phyloP scores from a whole-genome alignment of 352 stramenopile genomes.

The Pythium biforme region DNA sequence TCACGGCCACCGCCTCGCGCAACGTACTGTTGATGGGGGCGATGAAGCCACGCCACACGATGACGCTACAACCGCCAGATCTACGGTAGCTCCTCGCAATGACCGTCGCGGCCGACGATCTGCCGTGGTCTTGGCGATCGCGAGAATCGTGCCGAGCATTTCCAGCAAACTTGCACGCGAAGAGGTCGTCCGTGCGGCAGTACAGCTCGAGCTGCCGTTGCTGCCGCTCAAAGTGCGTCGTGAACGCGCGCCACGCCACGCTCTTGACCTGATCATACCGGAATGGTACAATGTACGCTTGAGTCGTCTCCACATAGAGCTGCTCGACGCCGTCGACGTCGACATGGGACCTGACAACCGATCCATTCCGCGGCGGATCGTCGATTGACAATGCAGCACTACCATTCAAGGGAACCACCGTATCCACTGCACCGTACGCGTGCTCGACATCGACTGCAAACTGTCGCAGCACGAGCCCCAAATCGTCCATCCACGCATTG shows the following conservation, averaged over 20 bases:
- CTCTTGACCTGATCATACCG: background rate
- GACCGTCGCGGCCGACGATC: background rate
- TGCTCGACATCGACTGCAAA: conserved; percentile 13
- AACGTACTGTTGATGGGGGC: background rate
- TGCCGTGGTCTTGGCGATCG: background rate
- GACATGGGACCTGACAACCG: conserved; percentile 12
- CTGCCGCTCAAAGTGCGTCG: conserved; percentile 13
- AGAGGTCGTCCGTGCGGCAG: conserved; percentile 12
- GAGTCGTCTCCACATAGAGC: conserved; percentile 19
- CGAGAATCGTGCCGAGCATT: background rate
- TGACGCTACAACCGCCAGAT: background rate
- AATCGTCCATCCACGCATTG: conserved; percentile 9
- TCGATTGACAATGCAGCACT: background rate
- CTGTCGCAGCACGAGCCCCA: conserved; percentile 8
- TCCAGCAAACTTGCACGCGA: conserved; percentile 5
- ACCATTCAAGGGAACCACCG: background rate
- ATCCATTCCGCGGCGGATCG: background rate
- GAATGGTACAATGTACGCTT: conserved; percentile 11
- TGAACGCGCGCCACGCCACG: conserved; percentile 8
- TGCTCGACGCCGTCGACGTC: conserved; percentile 13
- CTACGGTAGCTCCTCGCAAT: background rate
- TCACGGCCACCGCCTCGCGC: conserved; percentile 4
- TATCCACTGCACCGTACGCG: background rate
- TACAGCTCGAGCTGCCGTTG: conserved; percentile 12
- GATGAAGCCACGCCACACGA: conserved; percentile 6